These are phyloP conservation scores for Diaporthe sp. DNA, from an alignment of 2,329 filamentous ascomycete species.

Conservation along the genomic window DNA sequence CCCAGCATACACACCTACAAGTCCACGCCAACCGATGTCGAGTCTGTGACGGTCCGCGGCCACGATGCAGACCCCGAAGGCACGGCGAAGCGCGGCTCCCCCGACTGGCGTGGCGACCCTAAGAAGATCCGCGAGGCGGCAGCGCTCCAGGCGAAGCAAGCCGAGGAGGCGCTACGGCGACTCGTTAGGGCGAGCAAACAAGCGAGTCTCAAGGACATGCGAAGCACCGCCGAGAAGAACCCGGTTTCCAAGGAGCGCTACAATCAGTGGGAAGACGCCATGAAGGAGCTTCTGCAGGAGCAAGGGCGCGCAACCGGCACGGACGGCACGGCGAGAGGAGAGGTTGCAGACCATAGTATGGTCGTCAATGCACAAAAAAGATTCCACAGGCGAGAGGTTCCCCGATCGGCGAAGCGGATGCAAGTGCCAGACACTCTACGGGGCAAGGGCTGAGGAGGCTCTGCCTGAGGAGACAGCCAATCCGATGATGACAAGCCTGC, in stretches of 20 bases:
- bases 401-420: constrained; percentile 59
- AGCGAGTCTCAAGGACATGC: constrained; percentile 75
- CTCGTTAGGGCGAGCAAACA: constrained; percentile 74
- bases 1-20: constrained; percentile 76
- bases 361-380: constrained; percentile 72
- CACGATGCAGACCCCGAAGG: constrained; percentile 44
- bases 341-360: constrained; percentile 75
- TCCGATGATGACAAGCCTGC: not conserved
- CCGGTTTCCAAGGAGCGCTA: constrained; percentile 68
- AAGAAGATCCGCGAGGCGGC: constrained; percentile 73
- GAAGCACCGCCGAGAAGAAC: constrained; percentile 67
- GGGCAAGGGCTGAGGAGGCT: constrained; percentile 44
- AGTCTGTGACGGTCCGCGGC: constrained; percentile 49
- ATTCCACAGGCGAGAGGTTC: constrained; percentile 68
- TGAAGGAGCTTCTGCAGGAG: constrained; percentile 68
- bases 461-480: constrained; percentile 1
- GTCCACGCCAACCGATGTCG: constrained; percentile 65
- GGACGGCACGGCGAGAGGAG: constrained; percentile 50
- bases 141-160: constrained; percentile 71
- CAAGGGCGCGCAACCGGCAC: constrained; percentile 35
- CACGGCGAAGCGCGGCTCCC: constrained; percentile 42
- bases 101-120: constrained; percentile 60
- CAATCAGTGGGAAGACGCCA: constrained; percentile 72
- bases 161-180: constrained; percentile 72
- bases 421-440: constrained; percentile 43